Base-by-base conservation (phyloP, 2,329 filamentous ascomycete genomes). In the Alternaria gaisen region DNA sequence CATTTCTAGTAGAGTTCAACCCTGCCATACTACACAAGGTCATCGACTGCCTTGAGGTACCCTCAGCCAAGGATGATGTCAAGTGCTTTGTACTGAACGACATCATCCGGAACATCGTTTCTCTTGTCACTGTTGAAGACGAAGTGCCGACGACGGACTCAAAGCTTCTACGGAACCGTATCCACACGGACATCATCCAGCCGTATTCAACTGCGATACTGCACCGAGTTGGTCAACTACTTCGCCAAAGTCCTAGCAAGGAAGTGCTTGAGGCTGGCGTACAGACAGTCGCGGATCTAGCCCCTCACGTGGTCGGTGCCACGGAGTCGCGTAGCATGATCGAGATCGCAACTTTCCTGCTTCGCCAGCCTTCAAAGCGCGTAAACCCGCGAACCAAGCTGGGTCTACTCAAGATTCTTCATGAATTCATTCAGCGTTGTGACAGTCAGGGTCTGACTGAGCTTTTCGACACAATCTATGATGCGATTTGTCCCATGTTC, bases 351-450 rank as follows among this genome's bases (percentile, higher is more conserved):
- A 89, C 90, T 10, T 94, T 91, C 76, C 84, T 97, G 36, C 85
- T 98, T 32, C 88, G 91, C 64, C 93, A 97, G 71, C 93, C 94
- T n/a, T 87, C 91, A 24, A 89, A 91, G 63, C 86, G 90, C 54
- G 93, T 98, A 34, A 94, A 87, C 65, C 92, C 92, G 0, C 92
- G 88, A 70, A 91, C 91, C 8, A 98, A 98, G 81, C 88, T 91
- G 7, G 88, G 90, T 20, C 84, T 99, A 34, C 82, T 99, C 38
- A 85, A 89, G 44, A 92, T 97, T 53, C 81, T 98, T 18, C 88
- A 95, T 73, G 88, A 90, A 62, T 96, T 97, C 66, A 85, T 97
- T 44, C 87, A 88, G 9, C 81, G 91, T 2, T 88, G 87, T 62
- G 81, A 87, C 58, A 79, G 85, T 10, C 79, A 85, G 48, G 83